Evolutionary conservation across 768 basidiomycete genomes (phyloP), one percentile per base, ranked within the genome.

Genomic region (Dictyophora rubrovolvata): DNA sequence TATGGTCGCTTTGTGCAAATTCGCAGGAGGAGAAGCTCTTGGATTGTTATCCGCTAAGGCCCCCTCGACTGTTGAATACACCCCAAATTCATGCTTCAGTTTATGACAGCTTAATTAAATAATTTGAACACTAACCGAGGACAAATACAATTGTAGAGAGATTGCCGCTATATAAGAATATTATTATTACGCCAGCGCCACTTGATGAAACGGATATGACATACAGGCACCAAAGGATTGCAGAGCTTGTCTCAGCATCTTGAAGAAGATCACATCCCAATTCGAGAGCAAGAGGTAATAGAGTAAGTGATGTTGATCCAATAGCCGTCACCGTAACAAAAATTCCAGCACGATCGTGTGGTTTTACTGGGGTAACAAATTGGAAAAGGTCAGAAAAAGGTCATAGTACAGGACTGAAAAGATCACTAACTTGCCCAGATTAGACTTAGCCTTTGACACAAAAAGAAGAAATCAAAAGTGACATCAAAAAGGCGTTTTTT

Each of bases 241-340:
- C 85, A 0, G 88, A 79, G 59, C 87, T 89, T 1, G 80, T 83
- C 58, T 89, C 87, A 1, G 89, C 79, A 65, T 89, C 90, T 59
- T 87, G 76, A 7, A 90, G 89, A 22, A 92, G 67, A 68, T 93
- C 91, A 36, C 84, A 86, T 16, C 79, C 84, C 20, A 93, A 79
- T 66, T 93, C 90, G 58, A 93, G 72, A 1, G 75, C 83, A 28
- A 91, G 76, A 1, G 90, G 89, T 1, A 93, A 77, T 72, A 92
- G 78, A 2, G 83, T 79, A 59, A 92, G 62, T 2, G 83, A 83
- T 52, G 76, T 70, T 11, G 79, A 70, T 14, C 90, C 90, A 36
- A 92, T 78, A 28, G 92, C 67, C 4, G 77, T 77, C 73, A 86
- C 83, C 53, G 92, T 74, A 5, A 74, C 77, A 66, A 82, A 93